Evolutionary conservation across 495 filamentous ascomycete species (phyloP), one percentile per base, ranked within the genome.

Genomic region (Aspergillus avenaceus): DNA sequence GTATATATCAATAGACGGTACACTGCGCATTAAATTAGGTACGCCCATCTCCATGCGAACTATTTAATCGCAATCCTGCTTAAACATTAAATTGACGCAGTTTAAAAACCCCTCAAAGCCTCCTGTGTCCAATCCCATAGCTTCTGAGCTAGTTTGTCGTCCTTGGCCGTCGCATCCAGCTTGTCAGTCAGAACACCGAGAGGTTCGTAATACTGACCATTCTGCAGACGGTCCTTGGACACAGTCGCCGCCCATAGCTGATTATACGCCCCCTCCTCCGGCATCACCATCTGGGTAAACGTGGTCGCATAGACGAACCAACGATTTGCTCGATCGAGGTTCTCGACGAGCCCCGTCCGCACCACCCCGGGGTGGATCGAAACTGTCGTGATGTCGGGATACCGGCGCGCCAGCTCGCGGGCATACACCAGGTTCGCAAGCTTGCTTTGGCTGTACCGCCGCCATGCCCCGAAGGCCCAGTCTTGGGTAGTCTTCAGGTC

Each of bases 391-490:
- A 78, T 69, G 13, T 2, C 24, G 14, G 77, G 77, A 55, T 84
- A 75, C 2, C 71, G 69, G 24, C 50, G 54, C 2, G 79, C 74
- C 9, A 90, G 65, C 50, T 84, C 74, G 6, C 65, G 63, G 8
- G 79, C 73, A 47, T 77, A 84, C 0, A 88, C 62, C 8, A 87
- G 61, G 60, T 87, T 88, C 3, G 84, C 82, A 2, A 90, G 73
- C 66, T 91, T 90, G 54, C 73, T 76, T 46, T 86, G 76, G 0
- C 66, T 75, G 59, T 90, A 91, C 16, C 81, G 73, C 4, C 50
- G 41, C 66, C 68, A 79, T 4, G 63, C 41, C 2, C 64, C 65
- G 18, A 44, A 36, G 8, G 53, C 11, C 2, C 34, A 45, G 32
- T 58, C 49, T 45, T 63, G 61, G 0, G 28, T 34, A 1, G 54